These are phyloP conservation scores for Trichaptum fuscoviolaceum DNA, from an alignment of 768 basidiomycete genomes.

Conservation along the genomic window DNA sequence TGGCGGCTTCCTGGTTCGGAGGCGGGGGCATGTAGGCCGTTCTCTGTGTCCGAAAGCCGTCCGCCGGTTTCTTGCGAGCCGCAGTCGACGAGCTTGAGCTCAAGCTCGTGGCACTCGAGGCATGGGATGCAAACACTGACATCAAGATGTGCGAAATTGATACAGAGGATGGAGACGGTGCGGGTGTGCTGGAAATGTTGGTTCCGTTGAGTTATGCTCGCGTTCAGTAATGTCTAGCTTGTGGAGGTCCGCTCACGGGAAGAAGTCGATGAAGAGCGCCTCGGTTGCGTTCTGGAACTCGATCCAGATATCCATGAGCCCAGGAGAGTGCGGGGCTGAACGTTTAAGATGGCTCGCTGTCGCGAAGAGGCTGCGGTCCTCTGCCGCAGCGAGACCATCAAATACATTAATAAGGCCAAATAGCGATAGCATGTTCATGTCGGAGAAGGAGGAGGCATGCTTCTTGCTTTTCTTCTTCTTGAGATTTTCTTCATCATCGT, in stretches of 20 bases:
- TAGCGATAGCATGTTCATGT: conserved; percentile 75
- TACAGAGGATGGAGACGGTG: not conserved
- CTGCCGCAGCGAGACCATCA: conserved; percentile 82
- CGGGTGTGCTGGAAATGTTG: not conserved
- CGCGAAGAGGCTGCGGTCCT: conserved; percentile 84
- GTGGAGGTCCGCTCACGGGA: conserved; percentile 67
- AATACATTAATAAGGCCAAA: conserved; percentile 81
- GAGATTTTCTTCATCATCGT: conserved; percentile 31
- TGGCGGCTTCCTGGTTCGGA: too few relatives aligned
- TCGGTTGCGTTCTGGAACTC: conserved; percentile 88
- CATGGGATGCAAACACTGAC: conserved; percentile 37
- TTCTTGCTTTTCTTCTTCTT: conserved; percentile 42
- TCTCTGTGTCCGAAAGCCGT: too few relatives aligned
- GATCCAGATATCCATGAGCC: conserved; percentile 89
- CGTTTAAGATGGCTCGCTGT: conserved; percentile 91
- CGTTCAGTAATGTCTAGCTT: conserved; percentile 24
- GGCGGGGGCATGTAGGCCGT: too few relatives aligned
- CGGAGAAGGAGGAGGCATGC: conserved; percentile 55
- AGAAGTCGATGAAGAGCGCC: conserved; percentile 84
- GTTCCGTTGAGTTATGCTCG: conserved; percentile 21
- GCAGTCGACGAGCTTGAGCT: conserved; percentile 40
- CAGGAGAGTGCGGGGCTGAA: conserved; percentile 88
- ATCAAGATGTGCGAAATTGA: conserved; percentile 20
- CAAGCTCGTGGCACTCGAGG: conserved; percentile 31
- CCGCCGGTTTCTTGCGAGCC: too few relatives aligned